Evolutionary conservation across 805 yeast genomes (phyloP), one percentile per base, ranked within the genome.

Genomic region (Starmera caribaea): DNA sequence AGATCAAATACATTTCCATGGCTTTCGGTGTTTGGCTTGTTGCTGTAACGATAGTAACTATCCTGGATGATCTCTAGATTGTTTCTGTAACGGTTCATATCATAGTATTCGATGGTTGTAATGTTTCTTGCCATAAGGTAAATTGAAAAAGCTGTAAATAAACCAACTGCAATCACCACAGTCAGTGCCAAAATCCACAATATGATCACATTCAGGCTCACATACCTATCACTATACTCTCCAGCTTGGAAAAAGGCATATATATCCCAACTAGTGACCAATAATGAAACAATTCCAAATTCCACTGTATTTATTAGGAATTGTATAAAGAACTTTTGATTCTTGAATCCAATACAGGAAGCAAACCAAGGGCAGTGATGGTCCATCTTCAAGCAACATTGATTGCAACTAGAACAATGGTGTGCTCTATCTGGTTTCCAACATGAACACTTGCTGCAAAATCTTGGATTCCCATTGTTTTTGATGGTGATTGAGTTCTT

Each of bases 281-380:
- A 17, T 12, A 73, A 59, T 8, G 76, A 66, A 10, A 69, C 40
- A 1, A 59, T 42, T 1, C 80, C 57, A 50, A 73, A 79, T 0
- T 71, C 24, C 3, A 76, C 61, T 3, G 75, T 63, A 51, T 79
- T 79, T 7, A 69, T 35, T 39, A 88, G 58, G 53, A 83, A 82
- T 55, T 87, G 95, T 24, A 86, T 57, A 53, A 89, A 90, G 55
- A 66, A 74, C 60, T 87, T 83, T 47, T 84, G 88, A 59, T 90
- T 90, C 26, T 63, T 63, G 59, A 75, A 81, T 0, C 97, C 97
- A 42, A 90, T 74, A 58, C 97, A 89, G 5, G 76, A 68, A 2
- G 95, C 80, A 58, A 88, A 87, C 97, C 97, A 90, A 0, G 97
- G 97, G 45, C 81, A 81, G 61, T 88, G 96, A 56, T 88, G 97